Evolutionary conservation across 73 alveolate genomes (phyloP).

Genomic region (Uronychia binucleata): DNA sequence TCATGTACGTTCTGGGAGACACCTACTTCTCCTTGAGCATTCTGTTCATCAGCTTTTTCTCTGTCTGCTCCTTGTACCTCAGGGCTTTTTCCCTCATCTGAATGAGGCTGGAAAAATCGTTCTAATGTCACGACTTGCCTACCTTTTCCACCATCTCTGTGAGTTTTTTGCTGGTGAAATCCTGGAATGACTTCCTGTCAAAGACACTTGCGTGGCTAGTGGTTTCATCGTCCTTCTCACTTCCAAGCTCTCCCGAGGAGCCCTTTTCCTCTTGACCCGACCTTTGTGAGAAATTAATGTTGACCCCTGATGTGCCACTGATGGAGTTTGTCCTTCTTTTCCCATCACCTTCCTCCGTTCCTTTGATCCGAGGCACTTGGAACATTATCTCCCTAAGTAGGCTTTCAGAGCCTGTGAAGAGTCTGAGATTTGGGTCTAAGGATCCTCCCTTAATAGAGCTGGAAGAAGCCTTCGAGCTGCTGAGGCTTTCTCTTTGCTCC

Average conservation of each 20-base stretch:
- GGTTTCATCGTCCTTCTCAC: not conserved
- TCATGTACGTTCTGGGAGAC: slow-evolving; percentile 62
- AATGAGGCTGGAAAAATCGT: slow-evolving; percentile 56
- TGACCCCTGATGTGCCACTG: not conserved
- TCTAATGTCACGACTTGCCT: too few relatives aligned
- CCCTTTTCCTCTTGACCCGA: not conserved
- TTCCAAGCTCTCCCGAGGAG: not conserved
- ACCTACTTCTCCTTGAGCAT: slow-evolving; percentile 44
- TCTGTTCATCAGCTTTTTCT: slow-evolving; percentile 57
- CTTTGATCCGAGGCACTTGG: not conserved
- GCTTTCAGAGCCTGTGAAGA: not conserved
- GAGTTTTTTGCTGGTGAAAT: slow-evolving; percentile 47
- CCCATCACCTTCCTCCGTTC: not conserved
- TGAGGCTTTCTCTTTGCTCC: too few relatives aligned
- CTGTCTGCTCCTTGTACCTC: slow-evolving; percentile 57
- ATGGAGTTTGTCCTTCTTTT: not conserved
- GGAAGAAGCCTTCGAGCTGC: too few relatives aligned
- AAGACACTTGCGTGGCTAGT: not conserved
- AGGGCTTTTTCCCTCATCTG: slow-evolving; percentile 70
- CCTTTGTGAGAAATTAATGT: not conserved
- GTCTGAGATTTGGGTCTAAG: not conserved
- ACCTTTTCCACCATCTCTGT: slow-evolving; percentile 53
- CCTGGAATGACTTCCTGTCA: slow-evolving; percentile 53
- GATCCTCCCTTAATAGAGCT: too few relatives aligned
- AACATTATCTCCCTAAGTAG: not conserved